These are phyloP conservation scores for Phoma herbarum DNA, from an alignment of 2,329 filamentous ascomycete species.

Conservation along the genomic window DNA sequence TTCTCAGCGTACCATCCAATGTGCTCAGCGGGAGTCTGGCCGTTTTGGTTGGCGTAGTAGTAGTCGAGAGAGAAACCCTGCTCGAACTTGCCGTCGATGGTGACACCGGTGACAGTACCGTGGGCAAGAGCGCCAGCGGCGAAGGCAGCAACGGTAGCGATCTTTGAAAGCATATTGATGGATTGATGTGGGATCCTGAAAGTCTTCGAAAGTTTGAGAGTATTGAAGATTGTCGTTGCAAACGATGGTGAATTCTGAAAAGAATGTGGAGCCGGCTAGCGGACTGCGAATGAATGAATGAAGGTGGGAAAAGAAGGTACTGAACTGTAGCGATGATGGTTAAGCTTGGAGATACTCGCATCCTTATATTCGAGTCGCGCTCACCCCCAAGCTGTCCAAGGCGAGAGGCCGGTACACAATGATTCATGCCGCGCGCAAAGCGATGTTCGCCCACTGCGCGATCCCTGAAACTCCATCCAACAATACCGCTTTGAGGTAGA, in stretches of 20 bases:
- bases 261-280: conserved; percentile 47
- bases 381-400: conserved; percentile 7
- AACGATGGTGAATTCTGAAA: conserved; percentile 39
- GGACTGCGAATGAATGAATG: conserved; percentile 39
- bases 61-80: conserved; percentile 55
- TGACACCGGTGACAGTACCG: conserved; percentile 56
- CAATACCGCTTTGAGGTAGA: conserved; percentile 22
- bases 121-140: conserved; percentile 56
- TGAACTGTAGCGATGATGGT: conserved; percentile 40
- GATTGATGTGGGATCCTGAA: conserved; percentile 19
- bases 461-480: conserved; percentile 23
- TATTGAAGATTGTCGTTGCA: conserved; percentile 27
- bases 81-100: conserved; percentile 59
- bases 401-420: conserved; percentile 20
- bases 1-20: conserved; percentile 57
- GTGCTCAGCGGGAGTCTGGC: conserved; percentile 40
- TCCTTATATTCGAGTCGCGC: conserved; percentile 12
- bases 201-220: conserved; percentile 14
- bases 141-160: conserved; percentile 39
- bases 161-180: conserved; percentile 41
- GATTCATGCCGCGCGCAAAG: conserved; percentile 30
- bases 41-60: conserved; percentile 48
- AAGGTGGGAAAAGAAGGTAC: conserved; percentile 40
- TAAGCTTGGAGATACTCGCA: background rate
- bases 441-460: conserved; percentile 16